These are phyloP conservation scores for Westerdykella ornata DNA, from an alignment of 2,329 filamentous ascomycete genomes.

Conservation along the genomic window DNA sequence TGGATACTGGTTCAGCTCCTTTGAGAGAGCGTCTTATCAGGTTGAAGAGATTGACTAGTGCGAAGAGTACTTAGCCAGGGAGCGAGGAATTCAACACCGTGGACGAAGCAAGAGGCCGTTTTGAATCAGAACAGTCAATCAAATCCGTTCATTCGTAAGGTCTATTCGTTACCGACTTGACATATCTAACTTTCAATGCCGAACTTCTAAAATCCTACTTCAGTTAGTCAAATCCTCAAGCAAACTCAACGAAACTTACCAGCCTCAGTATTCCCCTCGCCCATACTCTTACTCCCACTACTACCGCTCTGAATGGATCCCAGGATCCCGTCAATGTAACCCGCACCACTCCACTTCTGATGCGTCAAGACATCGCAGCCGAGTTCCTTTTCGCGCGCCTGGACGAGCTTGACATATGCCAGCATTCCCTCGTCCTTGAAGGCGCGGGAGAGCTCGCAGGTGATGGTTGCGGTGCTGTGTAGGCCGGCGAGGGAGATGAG, in stretches of 20 bases:
- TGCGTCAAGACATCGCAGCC: conserved; percentile 90
- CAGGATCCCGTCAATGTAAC: conserved; percentile 80
- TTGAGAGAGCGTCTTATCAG: too few relatives aligned
- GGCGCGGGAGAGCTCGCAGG: conserved; percentile 65
- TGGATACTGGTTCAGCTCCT: too few relatives aligned
- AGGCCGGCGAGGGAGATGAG: conserved; percentile 58
- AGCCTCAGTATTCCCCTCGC: conserved; percentile 82
- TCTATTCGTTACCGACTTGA: neutral
- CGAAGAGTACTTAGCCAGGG: too few relatives aligned
- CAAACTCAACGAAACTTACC: conserved; percentile 22
- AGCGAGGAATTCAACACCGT: too few relatives aligned
- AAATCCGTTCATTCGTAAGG: neutral
- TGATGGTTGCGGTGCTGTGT: conserved; percentile 58
- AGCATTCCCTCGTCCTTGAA: conserved; percentile 94
- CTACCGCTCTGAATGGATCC: conserved; percentile 88
- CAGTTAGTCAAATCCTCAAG: too few relatives aligned
- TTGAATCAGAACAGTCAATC: neutral
- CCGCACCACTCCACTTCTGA: conserved; percentile 75
- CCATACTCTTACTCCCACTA: conserved; percentile 86
- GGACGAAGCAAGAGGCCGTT: neutral
- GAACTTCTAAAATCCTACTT: too few relatives aligned
- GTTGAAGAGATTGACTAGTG: too few relatives aligned
- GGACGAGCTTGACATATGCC: conserved; percentile 91
- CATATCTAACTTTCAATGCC: too few relatives aligned
- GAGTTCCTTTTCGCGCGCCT: conserved; percentile 81